Percentiles rank a stretch among this genome's conserved stretches.
phyloP scores from a whole-genome alignment of 2,329 filamentous ascomycete genomes.

The Septoria petroselini region DNA sequence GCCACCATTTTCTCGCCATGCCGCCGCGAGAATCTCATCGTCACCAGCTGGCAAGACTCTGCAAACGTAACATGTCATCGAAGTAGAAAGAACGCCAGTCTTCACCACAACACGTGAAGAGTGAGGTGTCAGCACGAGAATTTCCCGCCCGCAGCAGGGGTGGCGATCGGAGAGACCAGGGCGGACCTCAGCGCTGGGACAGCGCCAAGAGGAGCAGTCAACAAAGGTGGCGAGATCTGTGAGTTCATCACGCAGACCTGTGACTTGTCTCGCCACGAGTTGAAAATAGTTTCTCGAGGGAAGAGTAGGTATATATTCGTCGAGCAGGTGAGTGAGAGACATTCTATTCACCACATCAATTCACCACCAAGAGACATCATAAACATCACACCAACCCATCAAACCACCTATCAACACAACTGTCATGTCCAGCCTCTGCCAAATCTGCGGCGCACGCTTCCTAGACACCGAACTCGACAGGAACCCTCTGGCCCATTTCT shows the following conservation, averaged over 20 bases:
- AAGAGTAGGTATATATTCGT: background rate
- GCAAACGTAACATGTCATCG: no score
- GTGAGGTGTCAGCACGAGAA: slow-evolving; percentile 2
- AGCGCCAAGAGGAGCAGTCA: background rate
- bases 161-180: slow-evolving; percentile 2
- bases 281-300: background rate
- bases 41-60: no score
- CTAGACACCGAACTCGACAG: slow-evolving; percentile 6
- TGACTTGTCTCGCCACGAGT: slow-evolving; percentile 2
- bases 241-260: background rate
- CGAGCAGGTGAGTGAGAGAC: background rate
- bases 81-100: no score
- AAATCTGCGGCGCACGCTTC: slow-evolving; percentile 16
- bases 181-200: slow-evolving; percentile 6
- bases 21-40: no score
- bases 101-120: background rate
- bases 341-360: background rate
- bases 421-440: slow-evolving; percentile 15
- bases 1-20: no score
- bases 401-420: slow-evolving; percentile 1
- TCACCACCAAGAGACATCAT: background rate
- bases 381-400: background rate
- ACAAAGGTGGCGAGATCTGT: slow-evolving; percentile 7
- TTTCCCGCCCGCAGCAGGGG: slow-evolving; percentile 2
- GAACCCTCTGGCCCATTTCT: slow-evolving; percentile 13